These are phyloP conservation scores for Cyclotella baltica DNA, from an alignment of 108 stramenopile species.

Conservation along the genomic window DNA sequence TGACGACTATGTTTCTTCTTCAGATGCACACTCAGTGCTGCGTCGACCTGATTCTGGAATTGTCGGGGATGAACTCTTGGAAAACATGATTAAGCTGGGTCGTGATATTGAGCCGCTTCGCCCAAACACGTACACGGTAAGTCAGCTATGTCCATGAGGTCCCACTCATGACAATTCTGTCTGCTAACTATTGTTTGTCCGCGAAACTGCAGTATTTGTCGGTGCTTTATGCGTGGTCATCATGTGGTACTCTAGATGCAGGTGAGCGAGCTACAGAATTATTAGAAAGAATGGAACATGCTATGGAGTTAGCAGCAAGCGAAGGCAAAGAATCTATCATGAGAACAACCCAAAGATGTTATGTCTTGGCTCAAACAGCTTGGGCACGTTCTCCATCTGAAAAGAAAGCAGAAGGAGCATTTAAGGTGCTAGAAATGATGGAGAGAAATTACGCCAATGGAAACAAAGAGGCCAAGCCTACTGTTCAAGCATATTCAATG, in stretches of 20 bases:
- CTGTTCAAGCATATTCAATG: slow-evolving; percentile 66
- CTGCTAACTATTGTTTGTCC: background rate
- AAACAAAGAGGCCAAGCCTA: slow-evolving; percentile 48
- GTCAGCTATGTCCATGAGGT: too few species aligned
- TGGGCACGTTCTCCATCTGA: slow-evolving; percentile 60
- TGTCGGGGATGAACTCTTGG: slow-evolving; percentile 62
- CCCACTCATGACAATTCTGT: too few species aligned
- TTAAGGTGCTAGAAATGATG: slow-evolving; percentile 62
- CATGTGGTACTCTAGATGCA: slow-evolving; percentile 58
- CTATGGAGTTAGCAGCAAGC: slow-evolving; percentile 37
- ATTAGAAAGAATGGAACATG: slow-evolving; percentile 62
- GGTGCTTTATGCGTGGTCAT: slow-evolving; percentile 68
- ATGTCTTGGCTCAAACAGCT: slow-evolving; percentile 59
- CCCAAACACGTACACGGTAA: slow-evolving; percentile 61
- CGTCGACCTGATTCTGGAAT: slow-evolving; percentile 68
- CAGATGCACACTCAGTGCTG: slow-evolving; percentile 65
- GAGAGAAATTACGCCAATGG: slow-evolving; percentile 50
- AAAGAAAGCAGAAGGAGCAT: slow-evolving; percentile 67
- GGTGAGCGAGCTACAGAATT: slow-evolving; percentile 60
- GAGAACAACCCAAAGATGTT: slow-evolving; percentile 58
- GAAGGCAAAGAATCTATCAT: slow-evolving; percentile 54
- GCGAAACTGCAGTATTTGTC: slow-evolving; percentile 35
- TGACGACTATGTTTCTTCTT: background rate
- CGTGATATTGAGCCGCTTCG: slow-evolving; percentile 47
- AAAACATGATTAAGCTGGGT: slow-evolving; percentile 55